Base-by-base conservation (phyloP, 2,329 filamentous ascomycete species). In the Blastomyces percursus region DNA sequence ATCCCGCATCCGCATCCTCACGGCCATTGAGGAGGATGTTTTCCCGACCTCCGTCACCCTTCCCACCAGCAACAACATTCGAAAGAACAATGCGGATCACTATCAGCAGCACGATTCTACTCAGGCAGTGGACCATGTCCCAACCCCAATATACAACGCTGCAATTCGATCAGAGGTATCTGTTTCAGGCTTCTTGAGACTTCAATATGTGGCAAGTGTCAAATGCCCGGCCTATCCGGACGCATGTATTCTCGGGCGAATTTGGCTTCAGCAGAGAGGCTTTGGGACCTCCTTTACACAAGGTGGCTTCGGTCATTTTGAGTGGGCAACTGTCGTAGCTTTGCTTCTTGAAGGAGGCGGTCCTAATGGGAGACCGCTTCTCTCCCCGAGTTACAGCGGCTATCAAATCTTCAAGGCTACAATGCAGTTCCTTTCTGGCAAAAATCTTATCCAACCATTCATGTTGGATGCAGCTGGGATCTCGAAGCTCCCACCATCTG, bases 401-500 rank as follows among this genome's bases (percentile, higher is more conserved):
- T 94, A 93, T 30, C 93, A 97, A 74, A 81, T 97, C 54, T 96
- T 99, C 82, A 97, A 96, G 75, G 92, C 91, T 2, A 86, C 87
- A 1, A 78, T 99, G n/a, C 93, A 96, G 71, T 94, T 93, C 67
- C 78, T 99, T 21, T 86, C 88, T 1, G 82, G 84, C 1, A 87
- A 84, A 46, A 87, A 96, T 69, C 78, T 96, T 61, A 87, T 84
- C 68, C 88, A 84, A 67, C 85, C 89, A 0, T 81, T 87, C 71
- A 65, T 80, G 65, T 69, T 85, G 63, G 66, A 74, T 42, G 72
- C 67, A 48, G 64, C 68, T 55, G 68, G 65, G 19, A 69, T 71
- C 44, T 50, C 67, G 21, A 60, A 57, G 5, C 51, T 63, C 12
- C 67, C 80, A 67, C 70, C 75, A 63, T 32, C 77, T 71, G 69